Evolutionary conservation across 2,329 filamentous ascomycete genomes (phyloP).

Genomic region (Zymoseptoria brevis): DNA sequence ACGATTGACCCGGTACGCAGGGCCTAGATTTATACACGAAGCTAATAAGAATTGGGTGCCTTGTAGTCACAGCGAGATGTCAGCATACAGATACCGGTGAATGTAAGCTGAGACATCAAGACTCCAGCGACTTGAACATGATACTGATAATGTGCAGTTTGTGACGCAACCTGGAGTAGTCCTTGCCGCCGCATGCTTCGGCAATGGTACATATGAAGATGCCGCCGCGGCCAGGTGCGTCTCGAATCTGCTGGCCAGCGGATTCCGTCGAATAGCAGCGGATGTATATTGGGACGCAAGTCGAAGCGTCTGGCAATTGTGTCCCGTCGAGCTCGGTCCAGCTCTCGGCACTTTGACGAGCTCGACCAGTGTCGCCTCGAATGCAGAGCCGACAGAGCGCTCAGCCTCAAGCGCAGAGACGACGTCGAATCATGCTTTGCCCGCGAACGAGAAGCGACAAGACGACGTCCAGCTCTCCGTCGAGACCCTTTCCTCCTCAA

Average conservation of each 20-base stretch:
- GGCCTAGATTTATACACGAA: neutral
- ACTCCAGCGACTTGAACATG: conserved; percentile 44
- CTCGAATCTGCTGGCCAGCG: conserved; percentile 54
- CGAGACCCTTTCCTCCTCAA: conserved; percentile 2
- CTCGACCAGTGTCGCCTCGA: conserved; percentile 9
- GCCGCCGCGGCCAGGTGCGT: conserved; percentile 47
- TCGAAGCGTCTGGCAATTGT: conserved; percentile 50
- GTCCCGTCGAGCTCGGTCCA: conserved; percentile 46
- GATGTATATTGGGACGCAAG: conserved; percentile 58
- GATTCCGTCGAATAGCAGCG: conserved; percentile 50
- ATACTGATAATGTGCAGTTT: conserved; percentile 26
- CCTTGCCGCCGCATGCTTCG: conserved; percentile 53
- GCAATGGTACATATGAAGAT: conserved; percentile 45
- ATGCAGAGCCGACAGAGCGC: conserved; percentile 3
- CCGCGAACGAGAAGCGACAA: neutral
- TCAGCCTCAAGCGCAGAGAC: conserved; percentile 1
- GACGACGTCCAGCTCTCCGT: conserved; percentile 2
- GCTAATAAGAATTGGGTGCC: neutral
- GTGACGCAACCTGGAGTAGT: conserved; percentile 51
- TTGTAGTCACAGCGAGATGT: conserved; percentile 55
- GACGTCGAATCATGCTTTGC: neutral
- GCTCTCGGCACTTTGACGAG: conserved; percentile 7
- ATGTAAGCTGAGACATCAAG: conserved; percentile 21
- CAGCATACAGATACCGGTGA: conserved; percentile 51
- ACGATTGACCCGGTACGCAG: too few relatives aligned